These are phyloP conservation scores for Hemileia vastatrix DNA, from an alignment of 1,284 basidiomycete genomes.

Conservation along the genomic window DNA sequence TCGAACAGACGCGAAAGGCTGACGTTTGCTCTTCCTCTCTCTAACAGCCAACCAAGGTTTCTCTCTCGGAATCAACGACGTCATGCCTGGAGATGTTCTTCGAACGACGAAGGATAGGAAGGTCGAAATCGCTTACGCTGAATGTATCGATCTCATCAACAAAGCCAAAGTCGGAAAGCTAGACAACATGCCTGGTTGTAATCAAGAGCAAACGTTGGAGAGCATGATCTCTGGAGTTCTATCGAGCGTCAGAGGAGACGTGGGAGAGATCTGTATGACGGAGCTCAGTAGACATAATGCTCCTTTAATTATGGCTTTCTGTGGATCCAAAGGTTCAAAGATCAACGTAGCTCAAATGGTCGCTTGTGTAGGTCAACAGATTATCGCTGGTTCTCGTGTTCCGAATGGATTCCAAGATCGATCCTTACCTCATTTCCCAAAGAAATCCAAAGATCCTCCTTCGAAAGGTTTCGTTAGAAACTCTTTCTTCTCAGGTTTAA, in stretches of 20 bases:
- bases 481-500: constrained; percentile 82
- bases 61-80: constrained; percentile 96
- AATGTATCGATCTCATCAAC: constrained; percentile 76
- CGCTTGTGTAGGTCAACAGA: constrained; percentile 98
- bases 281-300: constrained; percentile 94
- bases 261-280: constrained; percentile 95
- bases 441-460: constrained; percentile 92
- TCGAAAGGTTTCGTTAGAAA: constrained; percentile 98
- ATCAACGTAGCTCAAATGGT: constrained; percentile 99
- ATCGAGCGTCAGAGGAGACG: constrained; percentile 87
- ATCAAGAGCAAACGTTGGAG: constrained; percentile 94
- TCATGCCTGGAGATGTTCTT: constrained; percentile 83
- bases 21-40: background rate
- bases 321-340: constrained; percentile 97
- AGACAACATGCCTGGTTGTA: constrained; percentile 89
- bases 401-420: constrained; percentile 99
- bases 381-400: constrained; percentile 94
- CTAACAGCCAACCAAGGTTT: constrained; percentile 83
- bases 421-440: constrained; percentile 92
- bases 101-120: constrained; percentile 73
- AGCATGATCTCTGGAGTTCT: constrained; percentile 85
- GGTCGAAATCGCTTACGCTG: constrained; percentile 80
- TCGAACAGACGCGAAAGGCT: background rate
- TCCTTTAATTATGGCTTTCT: constrained; percentile 95
- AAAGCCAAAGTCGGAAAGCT: constrained; percentile 83